A percentile compares a stretch with the other conserved stretches of the same genome.
Evolutionary conservation across 345 rosid genomes (phyloP).

Genomic region (Mercurialis annua): DNA sequence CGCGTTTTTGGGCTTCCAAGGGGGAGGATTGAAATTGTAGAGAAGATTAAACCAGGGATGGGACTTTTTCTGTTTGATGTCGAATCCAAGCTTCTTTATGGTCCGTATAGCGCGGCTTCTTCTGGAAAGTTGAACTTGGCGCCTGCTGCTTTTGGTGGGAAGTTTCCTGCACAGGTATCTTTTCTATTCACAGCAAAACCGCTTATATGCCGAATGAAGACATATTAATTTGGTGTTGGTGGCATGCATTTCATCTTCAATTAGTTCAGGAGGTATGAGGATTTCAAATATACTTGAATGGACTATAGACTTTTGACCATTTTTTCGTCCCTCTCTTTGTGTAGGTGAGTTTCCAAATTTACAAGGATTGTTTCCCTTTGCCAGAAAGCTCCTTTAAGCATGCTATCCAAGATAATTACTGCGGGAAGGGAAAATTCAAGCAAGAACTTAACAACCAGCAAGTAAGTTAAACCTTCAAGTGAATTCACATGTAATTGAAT

Average conservation of each 20-base stretch:
- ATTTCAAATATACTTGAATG: neutral
- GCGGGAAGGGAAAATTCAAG: slow-evolving; percentile 36
- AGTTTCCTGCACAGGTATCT: slow-evolving; percentile 54
- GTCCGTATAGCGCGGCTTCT: slow-evolving; percentile 42
- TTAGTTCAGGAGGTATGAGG: neutral
- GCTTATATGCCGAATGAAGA: neutral
- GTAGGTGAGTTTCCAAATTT: slow-evolving; percentile 51
- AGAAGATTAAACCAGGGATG: slow-evolving; percentile 45
- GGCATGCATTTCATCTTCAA: neutral
- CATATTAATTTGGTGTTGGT: neutral
- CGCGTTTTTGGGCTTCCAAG: slow-evolving; percentile 43
- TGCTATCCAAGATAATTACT: slow-evolving; percentile 40
- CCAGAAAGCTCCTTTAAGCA: slow-evolving; percentile 39
- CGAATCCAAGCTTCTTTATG: slow-evolving; percentile 48
- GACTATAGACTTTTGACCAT: neutral
- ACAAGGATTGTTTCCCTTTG: slow-evolving; percentile 45
- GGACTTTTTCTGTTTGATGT: slow-evolving; percentile 52
- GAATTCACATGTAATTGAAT: neutral
- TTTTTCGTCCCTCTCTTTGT: slow-evolving; percentile 7
- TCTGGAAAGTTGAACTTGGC: slow-evolving; percentile 45
- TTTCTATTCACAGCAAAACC: neutral
- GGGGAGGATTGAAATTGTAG: slow-evolving; percentile 24
- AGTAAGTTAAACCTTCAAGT: slow-evolving; percentile 24
- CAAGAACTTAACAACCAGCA: slow-evolving; percentile 45
- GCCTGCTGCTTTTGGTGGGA: slow-evolving; percentile 42